Evolutionary conservation across 352 stramenopile species (phyloP).

Genomic region (Thalassiosira livingstoniorum): DNA sequence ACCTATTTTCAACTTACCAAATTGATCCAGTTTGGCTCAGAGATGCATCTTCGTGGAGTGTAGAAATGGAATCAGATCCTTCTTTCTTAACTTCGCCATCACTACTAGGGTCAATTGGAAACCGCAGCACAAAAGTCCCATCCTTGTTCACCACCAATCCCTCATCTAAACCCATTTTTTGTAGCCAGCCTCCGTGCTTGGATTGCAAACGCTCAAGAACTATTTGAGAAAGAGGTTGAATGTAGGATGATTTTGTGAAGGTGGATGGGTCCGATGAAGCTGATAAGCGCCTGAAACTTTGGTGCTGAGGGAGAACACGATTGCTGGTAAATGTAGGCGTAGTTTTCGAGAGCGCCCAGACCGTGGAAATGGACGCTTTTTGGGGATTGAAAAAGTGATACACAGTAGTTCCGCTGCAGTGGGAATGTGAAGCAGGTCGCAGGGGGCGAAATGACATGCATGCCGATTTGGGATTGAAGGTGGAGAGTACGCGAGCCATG

Average conservation of each 20-base stretch:
- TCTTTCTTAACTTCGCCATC: constrained; percentile 4
- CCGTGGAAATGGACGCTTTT: too few relatives aligned
- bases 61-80: not conserved
- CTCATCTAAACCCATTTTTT: constrained; percentile 55
- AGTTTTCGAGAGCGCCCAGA: too few relatives aligned
- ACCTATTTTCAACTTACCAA: constrained; percentile 33
- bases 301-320: too few relatives aligned
- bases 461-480: too few relatives aligned
- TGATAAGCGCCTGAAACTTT: too few relatives aligned
- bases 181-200: constrained; percentile 58
- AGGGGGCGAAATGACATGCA: too few relatives aligned
- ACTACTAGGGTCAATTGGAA: constrained; percentile 27
- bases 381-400: too few relatives aligned
- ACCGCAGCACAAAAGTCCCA: constrained; percentile 72
- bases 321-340: too few relatives aligned
- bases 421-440: too few relatives aligned
- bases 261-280: too few relatives aligned
- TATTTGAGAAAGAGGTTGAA: constrained; percentile 75
- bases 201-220: constrained; percentile 76
- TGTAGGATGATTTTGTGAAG: constrained; percentile 62
- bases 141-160: constrained; percentile 68
- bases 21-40: constrained; percentile 33
- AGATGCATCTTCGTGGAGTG: not conserved
- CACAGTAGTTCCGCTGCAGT: too few relatives aligned
- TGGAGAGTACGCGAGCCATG: too few relatives aligned